Conservation (phyloP, 768 basidiomycete species). For the Tulasnella sp. region DNA sequence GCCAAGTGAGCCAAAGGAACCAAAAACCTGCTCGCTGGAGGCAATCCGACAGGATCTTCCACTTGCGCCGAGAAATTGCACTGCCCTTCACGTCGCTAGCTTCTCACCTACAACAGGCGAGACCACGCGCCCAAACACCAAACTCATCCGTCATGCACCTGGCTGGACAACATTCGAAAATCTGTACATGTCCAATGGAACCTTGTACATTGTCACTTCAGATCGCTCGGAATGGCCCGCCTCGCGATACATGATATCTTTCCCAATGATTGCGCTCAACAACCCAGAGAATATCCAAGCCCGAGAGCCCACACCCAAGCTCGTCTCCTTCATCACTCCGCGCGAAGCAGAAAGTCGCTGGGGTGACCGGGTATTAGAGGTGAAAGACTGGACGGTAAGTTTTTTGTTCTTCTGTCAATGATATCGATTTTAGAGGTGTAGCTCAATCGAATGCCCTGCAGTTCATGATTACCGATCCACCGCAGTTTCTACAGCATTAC, state of each 20-base stretch:
- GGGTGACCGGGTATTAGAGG: slow-evolving; percentile 51
- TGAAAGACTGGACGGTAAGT: slow-evolving; percentile 44
- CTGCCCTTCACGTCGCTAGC: too few relatives aligned
- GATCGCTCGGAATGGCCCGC: slow-evolving; percentile 34
- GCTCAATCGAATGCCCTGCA: slow-evolving; percentile 50
- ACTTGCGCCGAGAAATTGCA: too few relatives aligned
- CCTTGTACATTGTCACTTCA: slow-evolving; percentile 47
- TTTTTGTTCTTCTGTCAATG: slow-evolving; percentile 15
- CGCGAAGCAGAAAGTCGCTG: slow-evolving; percentile 49
- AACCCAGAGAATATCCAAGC: slow-evolving; percentile 50
- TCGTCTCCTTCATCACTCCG: slow-evolving; percentile 51
- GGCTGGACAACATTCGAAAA: slow-evolving; percentile 31
- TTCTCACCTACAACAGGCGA: too few relatives aligned
- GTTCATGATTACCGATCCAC: slow-evolving; percentile 74
- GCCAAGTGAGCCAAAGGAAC: too few relatives aligned
- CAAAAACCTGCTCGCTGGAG: too few relatives aligned
- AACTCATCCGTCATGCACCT: slow-evolving; percentile 49
- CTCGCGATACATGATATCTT: slow-evolving; percentile 17
- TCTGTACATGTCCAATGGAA: slow-evolving; percentile 29
- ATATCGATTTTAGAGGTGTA: neutral
- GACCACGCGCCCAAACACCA: slow-evolving; percentile 42
- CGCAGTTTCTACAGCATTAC: slow-evolving; percentile 69
- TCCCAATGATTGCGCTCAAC: slow-evolving; percentile 36
- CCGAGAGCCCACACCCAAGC: slow-evolving; percentile 51
- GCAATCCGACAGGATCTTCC: too few relatives aligned